Evolutionary conservation across 352 stramenopile genomes (phyloP), one percentile per base, ranked within the genome.

Genomic region (Phytophthora macrochlamydospora): DNA sequence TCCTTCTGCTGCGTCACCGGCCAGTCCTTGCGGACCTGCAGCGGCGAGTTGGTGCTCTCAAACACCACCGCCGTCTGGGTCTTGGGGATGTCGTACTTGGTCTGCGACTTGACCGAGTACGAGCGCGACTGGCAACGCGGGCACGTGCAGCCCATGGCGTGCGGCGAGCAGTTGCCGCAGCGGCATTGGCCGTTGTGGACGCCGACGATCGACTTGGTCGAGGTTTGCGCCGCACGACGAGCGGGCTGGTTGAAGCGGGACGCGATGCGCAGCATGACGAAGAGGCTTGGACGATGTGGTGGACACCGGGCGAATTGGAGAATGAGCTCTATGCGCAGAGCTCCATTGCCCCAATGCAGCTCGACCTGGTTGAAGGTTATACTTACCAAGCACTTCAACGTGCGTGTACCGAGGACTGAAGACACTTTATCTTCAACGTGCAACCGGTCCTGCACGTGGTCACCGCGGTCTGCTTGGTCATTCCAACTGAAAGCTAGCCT

Each of bases 21-120:
- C 72, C 75, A 84, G 70, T 84, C 67, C 51, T 72, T 70, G 46
- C 65, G 69, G 29, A 84, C 69, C 46, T 84, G 69, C 1, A 87
- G 65, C 8, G 72, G 73, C 9, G 64, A 69, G 32, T 65, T 69
- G 57, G 69, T 66, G 40, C 77, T 66, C 43, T 87, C 78, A 32
- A 81, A 87, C 0, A 87, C 64, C 4, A 84, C 60, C 4, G 78
- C 78, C 0, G 65, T 78, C 40, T 84, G 78, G 11, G 72, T 87
- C 75, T 74, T 81, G 11, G 78, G 72, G 48, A 87, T 84, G 31
- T 72, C 64, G 62, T 83, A 83, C 12, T 55, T 57, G 7, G 60
- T 13, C 56, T 85, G 77, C 18, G 71, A 80, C 62, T 85, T 64
- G 55, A 83, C 65, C 35, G 64, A 71, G 62, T 78, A 77, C n/a